Evolutionary conservation across 352 stramenopile species (phyloP), one percentile per base, ranked within the genome.

Genomic region (Halophytophthora polymorphica): DNA sequence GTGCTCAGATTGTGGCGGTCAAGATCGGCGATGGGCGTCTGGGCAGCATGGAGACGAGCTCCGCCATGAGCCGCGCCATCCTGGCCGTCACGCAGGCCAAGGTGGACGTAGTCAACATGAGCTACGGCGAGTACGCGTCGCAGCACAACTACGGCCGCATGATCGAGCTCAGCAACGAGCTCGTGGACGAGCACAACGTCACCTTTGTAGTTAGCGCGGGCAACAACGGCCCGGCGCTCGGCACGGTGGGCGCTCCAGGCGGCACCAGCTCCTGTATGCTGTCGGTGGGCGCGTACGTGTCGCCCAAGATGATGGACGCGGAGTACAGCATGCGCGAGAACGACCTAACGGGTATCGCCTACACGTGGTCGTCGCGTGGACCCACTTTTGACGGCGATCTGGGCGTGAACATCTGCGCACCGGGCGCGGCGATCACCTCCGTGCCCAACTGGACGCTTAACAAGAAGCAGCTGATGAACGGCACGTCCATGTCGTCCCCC

Each of bases 71-170:
- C 37, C 85, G 96, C 42, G 96, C 89, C 0, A 82, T 98, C 38
- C 77, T 96, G 41, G 88, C 95, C 3, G 89, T 96, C 18, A 83
- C 95, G 46, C 61, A 86, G 28, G 62, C 84, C 31, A 88, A 90
- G 14, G 91, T 83, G n/a, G 91, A 99, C 65, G 48, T 98, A 0
- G 83, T 99, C 23, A 98, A 98, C 77, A 95, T 99, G 75, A 97
- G 85, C 38, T 99, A 98, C 66, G 96, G 96, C 21, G 96, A 99
- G 70, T 91, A 96, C 35, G 90, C 81, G 22, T 79, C 66, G 18
- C 64, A 96, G 60, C 83, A 94, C 44, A 86, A 98, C 66, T 73
- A 67, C 36, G 91, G 94, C n/a, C 77, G 93, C 43, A 68, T 98
- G 18, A 74, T 95, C 7, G 76, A 97, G 53, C 57, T 97, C 23